Evolutionary conservation across 495 filamentous ascomycete genomes (phyloP).

Genomic region (Platismatia glauca): DNA sequence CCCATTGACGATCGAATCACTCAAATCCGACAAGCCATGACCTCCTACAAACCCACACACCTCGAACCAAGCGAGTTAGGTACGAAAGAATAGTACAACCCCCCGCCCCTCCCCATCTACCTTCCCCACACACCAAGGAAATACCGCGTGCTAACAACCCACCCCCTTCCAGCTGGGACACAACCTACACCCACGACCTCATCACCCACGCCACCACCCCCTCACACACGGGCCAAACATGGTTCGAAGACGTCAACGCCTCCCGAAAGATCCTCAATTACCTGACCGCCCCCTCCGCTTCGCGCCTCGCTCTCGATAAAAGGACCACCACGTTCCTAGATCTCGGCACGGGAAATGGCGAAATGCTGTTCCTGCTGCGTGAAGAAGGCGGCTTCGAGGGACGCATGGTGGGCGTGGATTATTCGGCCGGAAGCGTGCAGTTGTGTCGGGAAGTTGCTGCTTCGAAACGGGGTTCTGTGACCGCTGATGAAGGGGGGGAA

Average conservation of each 20-base stretch:
- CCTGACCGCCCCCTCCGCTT: conserved; percentile 33
- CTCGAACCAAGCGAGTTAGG: conserved; percentile 45
- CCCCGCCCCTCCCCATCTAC: not conserved
- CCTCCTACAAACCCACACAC: conserved; percentile 30
- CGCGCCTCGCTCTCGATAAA: conserved; percentile 23
- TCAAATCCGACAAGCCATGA: not conserved
- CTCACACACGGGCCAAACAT: conserved; percentile 42
- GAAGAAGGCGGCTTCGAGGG: conserved; percentile 52
- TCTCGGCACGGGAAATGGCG: conserved; percentile 87
- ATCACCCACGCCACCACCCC: conserved; percentile 29
- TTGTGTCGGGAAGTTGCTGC: conserved; percentile 49
- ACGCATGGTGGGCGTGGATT: conserved; percentile 77
- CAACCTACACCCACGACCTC: conserved; percentile 23
- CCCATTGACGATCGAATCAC: not conserved
- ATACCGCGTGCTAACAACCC: not conserved
- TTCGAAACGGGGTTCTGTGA: conserved; percentile 26
- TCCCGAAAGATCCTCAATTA: conserved; percentile 41
- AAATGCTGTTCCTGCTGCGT: conserved; percentile 67
- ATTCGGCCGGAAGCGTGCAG: conserved; percentile 61
- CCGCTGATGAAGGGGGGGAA: conserved; percentile 10
- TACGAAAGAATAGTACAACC: conserved; percentile 46
- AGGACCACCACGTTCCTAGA: conserved; percentile 49
- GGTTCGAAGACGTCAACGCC: conserved; percentile 46
- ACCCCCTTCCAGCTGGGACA: conserved; percentile 20
- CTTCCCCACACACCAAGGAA: not conserved